These are phyloP conservation scores for Mycosphaerella arachidis DNA, from an alignment of 2,329 filamentous ascomycete genomes.

Conservation along the genomic window DNA sequence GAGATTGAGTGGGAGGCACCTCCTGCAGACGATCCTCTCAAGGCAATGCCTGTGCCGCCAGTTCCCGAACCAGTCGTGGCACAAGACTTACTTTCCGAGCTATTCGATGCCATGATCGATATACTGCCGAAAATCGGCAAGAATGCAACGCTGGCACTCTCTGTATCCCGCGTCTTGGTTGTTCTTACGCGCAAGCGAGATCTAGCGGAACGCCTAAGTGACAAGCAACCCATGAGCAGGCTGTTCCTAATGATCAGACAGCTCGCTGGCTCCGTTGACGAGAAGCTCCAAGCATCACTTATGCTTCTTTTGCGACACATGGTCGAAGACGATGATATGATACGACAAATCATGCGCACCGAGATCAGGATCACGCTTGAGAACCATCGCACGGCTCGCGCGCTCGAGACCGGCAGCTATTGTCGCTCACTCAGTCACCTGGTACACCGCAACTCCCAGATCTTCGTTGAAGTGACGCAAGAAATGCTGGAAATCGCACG, in stretches of 20 bases:
- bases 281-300: conserved; percentile 68
- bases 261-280: conserved; percentile 71
- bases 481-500: conserved; percentile 72
- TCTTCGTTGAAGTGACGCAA: conserved; percentile 84
- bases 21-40: conserved; percentile 39
- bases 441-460: conserved; percentile 72
- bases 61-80: conserved; percentile 60
- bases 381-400: conserved; percentile 37
- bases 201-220: conserved; percentile 70
- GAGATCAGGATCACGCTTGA: conserved; percentile 81
- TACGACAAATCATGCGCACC: conserved; percentile 85
- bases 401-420: conserved; percentile 66
- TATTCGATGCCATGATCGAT: conserved; percentile 76
- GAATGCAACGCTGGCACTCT: conserved; percentile 77
- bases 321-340: conserved; percentile 85
- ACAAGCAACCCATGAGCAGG: conserved; percentile 83
- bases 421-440: conserved; percentile 73
- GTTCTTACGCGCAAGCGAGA: conserved; percentile 77
- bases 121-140: conserved; percentile 83
- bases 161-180: conserved; percentile 76
- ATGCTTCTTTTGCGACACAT: conserved; percentile 88
- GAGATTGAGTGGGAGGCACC: conserved; percentile 63
- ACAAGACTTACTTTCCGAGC: conserved; percentile 59
- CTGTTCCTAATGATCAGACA: conserved; percentile 96
- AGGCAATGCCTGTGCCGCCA: conserved; percentile 50